Percentiles rank a stretch among this genome's conserved stretches.
phyloP scores from a whole-genome alignment of 495 filamentous ascomycete species.

The Penicillium daleae region DNA sequence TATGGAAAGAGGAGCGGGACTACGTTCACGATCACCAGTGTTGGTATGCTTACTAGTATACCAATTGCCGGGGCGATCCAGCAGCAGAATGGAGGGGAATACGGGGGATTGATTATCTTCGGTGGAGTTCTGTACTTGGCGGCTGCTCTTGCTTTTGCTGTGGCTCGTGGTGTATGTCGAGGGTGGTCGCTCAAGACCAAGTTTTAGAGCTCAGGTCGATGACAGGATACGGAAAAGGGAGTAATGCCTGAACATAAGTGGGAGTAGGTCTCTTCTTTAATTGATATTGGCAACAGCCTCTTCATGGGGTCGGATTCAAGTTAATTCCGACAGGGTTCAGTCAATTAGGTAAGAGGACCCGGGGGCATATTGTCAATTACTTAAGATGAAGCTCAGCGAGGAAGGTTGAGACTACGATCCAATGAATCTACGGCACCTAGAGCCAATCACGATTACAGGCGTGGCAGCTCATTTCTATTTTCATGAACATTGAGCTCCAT shows the following conservation, averaged over 20 bases:
- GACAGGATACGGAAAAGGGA: not conserved
- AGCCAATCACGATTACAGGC: not conserved
- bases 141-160: not conserved
- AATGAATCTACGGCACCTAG: not conserved
- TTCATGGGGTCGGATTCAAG: not conserved
- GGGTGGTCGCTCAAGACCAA: not conserved
- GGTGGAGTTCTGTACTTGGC: not conserved
- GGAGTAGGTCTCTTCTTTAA: not conserved
- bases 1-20: conserved; percentile 68
- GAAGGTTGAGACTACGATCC: not conserved
- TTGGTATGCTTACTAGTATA: conserved; percentile 70
- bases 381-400: not conserved
- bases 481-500: not conserved
- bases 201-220: not conserved
- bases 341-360: not conserved
- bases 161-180: not conserved
- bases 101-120: not conserved
- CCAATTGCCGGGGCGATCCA: not conserved
- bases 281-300: not conserved
- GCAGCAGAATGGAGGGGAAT: not conserved
- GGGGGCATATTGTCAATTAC: not conserved
- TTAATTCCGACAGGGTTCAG: not conserved
- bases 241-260: not conserved
- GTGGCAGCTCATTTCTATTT: not conserved
- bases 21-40: conserved; percentile 58